Base-by-base conservation (phyloP, 345 rosid genomes). In the Ceriops decandra region DNA sequence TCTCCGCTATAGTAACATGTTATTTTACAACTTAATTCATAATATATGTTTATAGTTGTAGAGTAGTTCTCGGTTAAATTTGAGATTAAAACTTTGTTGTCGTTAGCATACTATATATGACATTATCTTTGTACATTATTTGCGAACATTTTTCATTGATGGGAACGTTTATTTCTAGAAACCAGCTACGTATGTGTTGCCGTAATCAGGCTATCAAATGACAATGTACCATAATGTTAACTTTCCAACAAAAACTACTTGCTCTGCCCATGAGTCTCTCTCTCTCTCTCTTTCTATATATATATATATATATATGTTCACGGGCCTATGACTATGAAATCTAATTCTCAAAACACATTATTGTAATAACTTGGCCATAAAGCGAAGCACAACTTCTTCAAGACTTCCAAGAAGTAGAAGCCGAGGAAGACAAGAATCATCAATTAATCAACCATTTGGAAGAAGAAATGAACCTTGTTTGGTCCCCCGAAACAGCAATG, bases 401-500 rank as follows among this genome's bases (percentile, higher is more conserved):
- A 38, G 4, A 9, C 4, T 38, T 11, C 4, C 0, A 13, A 28
- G 1, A 56, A 60, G 57, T 66, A 35, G 49, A 73, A 72, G 62
- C 30, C 5, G 30, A 27, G 28, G 28, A 24, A 22, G 59, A 10
- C 13, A 26, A 22, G 22, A 28, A 21, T 54, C 10, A 22, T 54
- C 22, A 22, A 22, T n/a, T 26, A 11, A 38, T 38, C 16, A 13
- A 42, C 49, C 49, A 42, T 11, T 42, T 42, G 49, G 49, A 13
- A 1, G 65, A 80, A 68, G 70, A 80, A 58, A 93, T 93, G 98
- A 93, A 91, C 87, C 87, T 86, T 6, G 92, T 87, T 69, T 93
- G 98, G 98, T 87, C 93, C 16, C 93, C 97, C 2, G 96, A 91
- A 65, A 78, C 79, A 52, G 98, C 97, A 57, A 80, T 85, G 0